Evolutionary conservation across 1,139 yeast species (phyloP).

Genomic region (Suhomyces chickasaworum): DNA sequence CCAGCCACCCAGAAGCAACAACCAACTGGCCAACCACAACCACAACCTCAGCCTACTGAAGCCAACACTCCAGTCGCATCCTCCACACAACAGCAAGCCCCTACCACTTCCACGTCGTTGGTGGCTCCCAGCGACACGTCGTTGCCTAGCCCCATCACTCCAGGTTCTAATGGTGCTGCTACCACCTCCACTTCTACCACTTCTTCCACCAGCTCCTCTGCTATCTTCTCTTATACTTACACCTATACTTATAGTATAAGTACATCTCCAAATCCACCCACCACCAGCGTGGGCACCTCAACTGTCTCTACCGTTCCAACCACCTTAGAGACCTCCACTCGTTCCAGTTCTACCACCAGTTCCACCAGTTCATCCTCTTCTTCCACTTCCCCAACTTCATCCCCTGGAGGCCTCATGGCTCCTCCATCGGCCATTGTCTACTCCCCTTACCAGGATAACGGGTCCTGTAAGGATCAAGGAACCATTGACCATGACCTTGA

Average conservation of each 20-base stretch:
- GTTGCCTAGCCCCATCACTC: neutral
- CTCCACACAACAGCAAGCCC: constrained; percentile 8
- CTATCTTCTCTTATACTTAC: neutral
- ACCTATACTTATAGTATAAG: neutral
- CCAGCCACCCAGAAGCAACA: constrained; percentile 8
- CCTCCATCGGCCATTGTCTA: constrained; percentile 67
- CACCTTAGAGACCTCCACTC: neutral
- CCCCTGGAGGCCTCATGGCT: constrained; percentile 18
- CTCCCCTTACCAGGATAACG: constrained; percentile 75
- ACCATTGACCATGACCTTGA: constrained; percentile 62
- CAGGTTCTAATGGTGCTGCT: neutral
- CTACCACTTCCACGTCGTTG: constrained; percentile 19
- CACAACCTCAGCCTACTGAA: neutral
- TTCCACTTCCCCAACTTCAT: constrained; percentile 21
- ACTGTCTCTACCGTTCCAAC: neutral
- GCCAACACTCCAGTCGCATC: constrained; percentile 7
- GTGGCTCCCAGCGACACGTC: constrained; percentile 3
- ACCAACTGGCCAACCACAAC: neutral
- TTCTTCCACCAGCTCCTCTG: neutral
- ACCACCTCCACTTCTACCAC: neutral
- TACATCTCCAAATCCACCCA: constrained; percentile 1
- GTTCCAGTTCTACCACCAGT: neutral
- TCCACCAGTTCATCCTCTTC: constrained; percentile 20
- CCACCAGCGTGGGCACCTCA: neutral
- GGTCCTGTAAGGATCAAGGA: constrained; percentile 61